Percentiles rank a stretch among this genome's conserved stretches.
These are phyloP conservation scores for Kondoa subrosea DNA, from an alignment of 768 basidiomycete species.

Conservation along the genomic window DNA sequence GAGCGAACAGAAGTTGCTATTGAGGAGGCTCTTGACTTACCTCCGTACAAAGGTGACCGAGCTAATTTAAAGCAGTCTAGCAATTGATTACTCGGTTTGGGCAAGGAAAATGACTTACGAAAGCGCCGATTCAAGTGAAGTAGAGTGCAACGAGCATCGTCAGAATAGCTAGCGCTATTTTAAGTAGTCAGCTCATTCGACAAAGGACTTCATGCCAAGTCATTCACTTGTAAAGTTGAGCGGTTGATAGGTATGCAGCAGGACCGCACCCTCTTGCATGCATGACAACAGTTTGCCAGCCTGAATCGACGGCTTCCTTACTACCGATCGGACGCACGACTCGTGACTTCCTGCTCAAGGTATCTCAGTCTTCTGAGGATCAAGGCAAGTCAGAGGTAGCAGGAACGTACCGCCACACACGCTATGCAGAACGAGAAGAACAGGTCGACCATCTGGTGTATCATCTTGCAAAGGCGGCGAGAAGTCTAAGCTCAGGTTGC, in stretches of 20 bases:
- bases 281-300: constrained; percentile 67
- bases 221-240: constrained; percentile 54
- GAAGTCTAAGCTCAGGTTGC: constrained; percentile 34
- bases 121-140: constrained; percentile 54
- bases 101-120: too few relatives aligned
- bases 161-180: constrained; percentile 71
- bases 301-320: background rate
- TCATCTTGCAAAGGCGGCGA: constrained; percentile 24
- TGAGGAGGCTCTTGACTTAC: too few relatives aligned
- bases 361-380: constrained; percentile 12
- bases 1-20: too few relatives aligned
- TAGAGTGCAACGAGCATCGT: constrained; percentile 68
- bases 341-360: constrained; percentile 41
- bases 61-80: too few relatives aligned
- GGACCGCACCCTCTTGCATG: constrained; percentile 88
- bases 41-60: too few relatives aligned
- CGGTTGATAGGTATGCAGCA: constrained; percentile 57
- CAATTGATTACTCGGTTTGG: too few relatives aligned
- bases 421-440: constrained; percentile 34
- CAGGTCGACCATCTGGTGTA: constrained; percentile 32
- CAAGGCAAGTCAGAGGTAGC: background rate
- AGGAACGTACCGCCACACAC: background rate
- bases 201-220: too few relatives aligned
- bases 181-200: too few relatives aligned
- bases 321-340: constrained; percentile 53